Conservation (phyloP, 495 filamentous ascomycete genomes). For the Corynascus novoguineensis region DNA sequence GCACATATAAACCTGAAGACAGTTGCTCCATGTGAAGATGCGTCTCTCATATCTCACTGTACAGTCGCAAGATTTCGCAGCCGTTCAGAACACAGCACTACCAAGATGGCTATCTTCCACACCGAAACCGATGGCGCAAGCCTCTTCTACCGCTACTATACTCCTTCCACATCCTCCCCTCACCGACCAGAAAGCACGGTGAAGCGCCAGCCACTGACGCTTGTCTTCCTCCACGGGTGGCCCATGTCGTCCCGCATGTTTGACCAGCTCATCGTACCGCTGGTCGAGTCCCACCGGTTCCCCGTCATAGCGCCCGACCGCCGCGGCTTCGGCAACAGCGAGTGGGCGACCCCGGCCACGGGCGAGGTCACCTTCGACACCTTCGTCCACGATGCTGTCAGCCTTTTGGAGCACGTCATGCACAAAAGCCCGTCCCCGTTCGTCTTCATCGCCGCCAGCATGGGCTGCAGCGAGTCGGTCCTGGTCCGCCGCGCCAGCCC, state of each 20-base stretch:
- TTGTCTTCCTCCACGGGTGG: constrained; percentile 32
- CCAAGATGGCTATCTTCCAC: constrained; percentile 13
- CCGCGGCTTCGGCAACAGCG: constrained; percentile 28
- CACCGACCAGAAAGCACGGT: background rate
- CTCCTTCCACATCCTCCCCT: constrained; percentile 6
- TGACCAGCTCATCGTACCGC: constrained; percentile 24
- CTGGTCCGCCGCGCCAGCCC: constrained; percentile 6
- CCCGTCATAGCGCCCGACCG: constrained; percentile 28
- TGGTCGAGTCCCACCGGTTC: constrained; percentile 25
- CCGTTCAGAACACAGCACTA: background rate
- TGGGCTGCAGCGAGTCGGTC: constrained; percentile 24
- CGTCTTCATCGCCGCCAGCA: constrained; percentile 24
- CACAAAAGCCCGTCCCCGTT: constrained; percentile 9
- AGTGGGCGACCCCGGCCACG: constrained; percentile 14
- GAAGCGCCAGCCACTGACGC: constrained; percentile 8
- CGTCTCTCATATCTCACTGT: no score
- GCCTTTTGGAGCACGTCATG: constrained; percentile 7
- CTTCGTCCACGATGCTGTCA: constrained; percentile 17
- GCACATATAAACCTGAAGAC: no score
- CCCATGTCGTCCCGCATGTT: constrained; percentile 31
- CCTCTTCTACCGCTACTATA: constrained; percentile 21
- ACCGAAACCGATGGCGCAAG: constrained; percentile 9
- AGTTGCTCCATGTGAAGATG: no score
- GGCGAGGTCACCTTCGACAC: constrained; percentile 20
- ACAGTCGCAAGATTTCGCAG: no score